A percentile compares a stretch with the other conserved stretches of the same genome.
These are phyloP conservation scores for Aspergillus sp. DNA, from an alignment of 2,329 filamentous ascomycete genomes.

Conservation along the genomic window DNA sequence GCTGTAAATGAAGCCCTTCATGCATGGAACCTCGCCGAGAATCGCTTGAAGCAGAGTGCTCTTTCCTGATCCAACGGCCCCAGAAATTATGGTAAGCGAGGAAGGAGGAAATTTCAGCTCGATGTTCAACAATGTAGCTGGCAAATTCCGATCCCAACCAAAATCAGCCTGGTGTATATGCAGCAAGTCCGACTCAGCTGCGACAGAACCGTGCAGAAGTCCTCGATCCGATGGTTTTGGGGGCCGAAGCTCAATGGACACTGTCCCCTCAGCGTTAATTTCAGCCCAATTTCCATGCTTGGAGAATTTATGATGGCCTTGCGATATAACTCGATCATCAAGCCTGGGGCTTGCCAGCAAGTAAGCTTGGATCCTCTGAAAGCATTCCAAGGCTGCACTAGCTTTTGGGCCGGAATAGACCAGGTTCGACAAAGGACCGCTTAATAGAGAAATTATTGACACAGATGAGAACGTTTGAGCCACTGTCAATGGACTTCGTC, in stretches of 20 bases:
- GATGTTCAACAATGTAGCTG: neutral
- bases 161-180: neutral
- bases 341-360: neutral
- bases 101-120: neutral
- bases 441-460: neutral
- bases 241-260: neutral
- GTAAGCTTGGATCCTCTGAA: neutral
- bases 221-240: neutral
- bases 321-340: neutral
- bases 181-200: neutral
- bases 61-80: neutral
- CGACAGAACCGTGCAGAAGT: neutral
- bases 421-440: neutral
- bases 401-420: neutral
- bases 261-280: neutral
- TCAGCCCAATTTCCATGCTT: neutral
- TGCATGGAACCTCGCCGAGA: neutral
- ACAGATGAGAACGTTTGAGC: neutral
- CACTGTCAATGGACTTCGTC: neutral
- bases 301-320: too few species aligned
- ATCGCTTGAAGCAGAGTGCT: neutral
- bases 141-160: neutral
- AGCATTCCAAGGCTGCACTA: neutral
- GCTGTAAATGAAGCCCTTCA: neutral
- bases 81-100: neutral